These are phyloP conservation scores for Solanum stenotomum DNA, from an alignment of 257 asterid genomes.

Conservation along the genomic window DNA sequence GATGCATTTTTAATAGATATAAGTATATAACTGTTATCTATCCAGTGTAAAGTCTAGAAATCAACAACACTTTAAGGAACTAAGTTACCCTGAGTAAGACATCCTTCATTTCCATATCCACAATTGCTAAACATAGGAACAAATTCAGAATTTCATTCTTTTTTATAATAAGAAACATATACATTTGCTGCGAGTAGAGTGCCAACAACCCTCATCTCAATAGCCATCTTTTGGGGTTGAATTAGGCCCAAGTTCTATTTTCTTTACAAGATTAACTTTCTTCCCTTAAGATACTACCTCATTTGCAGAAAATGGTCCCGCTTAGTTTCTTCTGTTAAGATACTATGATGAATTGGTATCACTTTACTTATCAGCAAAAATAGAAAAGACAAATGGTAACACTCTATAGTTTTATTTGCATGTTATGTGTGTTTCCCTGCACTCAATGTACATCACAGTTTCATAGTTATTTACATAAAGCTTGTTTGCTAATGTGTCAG, in stretches of 20 bases:
- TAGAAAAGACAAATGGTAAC: neutral
- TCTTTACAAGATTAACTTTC: neutral
- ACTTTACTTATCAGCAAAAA: neutral
- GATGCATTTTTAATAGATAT: neutral
- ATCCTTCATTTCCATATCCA: neutral
- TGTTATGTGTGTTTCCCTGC: neutral
- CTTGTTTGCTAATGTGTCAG: constrained; percentile 26
- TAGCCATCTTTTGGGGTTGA: neutral
- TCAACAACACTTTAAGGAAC: neutral
- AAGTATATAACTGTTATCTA: neutral
- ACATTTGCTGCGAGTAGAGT: neutral
- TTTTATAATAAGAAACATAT: neutral
- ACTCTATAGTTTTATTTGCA: neutral
- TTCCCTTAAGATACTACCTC: neutral
- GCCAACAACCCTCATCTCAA: neutral
- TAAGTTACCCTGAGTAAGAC: neutral
- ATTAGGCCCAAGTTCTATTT: neutral
- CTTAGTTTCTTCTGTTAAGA: neutral
- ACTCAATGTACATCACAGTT: neutral
- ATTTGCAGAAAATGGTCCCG: neutral
- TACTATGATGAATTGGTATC: neutral
- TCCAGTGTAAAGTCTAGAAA: neutral
- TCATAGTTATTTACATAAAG: neutral
- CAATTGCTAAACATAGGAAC: neutral
- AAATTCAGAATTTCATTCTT: neutral